Base-by-base conservation (phyloP, 352 stramenopile genomes). In the Phytophthora cactorum region DNA sequence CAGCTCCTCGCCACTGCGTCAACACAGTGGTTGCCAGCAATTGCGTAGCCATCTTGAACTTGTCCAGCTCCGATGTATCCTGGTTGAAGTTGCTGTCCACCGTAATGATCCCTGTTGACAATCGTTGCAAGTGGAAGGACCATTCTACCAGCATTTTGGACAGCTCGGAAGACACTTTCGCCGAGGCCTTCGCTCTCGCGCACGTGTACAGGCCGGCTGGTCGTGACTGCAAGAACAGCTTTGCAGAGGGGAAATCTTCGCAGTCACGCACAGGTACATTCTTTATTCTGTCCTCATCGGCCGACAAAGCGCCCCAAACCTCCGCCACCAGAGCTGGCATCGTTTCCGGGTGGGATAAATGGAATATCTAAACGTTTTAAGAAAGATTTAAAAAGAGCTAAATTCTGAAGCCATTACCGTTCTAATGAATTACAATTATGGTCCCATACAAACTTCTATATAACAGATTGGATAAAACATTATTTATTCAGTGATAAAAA, bases 171-270 rank as follows among this genome's bases (percentile, higher is more conserved):
- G 44, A 58, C 27, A 11, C 6, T 25, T 59, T 34, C 4, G 46
- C 46, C 7, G n/a, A 52, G 41, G 17, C 32, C 29, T 70, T 67
- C 5, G 76, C 78, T 59, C 83, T 70, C n/a, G 70, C 75, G 38
- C 83, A 91, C 25, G 85, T 88, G 74, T 92, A 93, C 45, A 90
- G 75, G 46, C 85, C 85, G 6, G 51, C 25, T 25, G 83, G 77
- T 8, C 67, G 70, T 17, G 78, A 71, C 38, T 81, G 49, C 34
- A 93, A 60, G 47, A 92, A 90, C 28, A 47, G 49, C 64, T 86
- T 91, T 1, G 81, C 68, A 22, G 62, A 80, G n/a, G 56, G n/a
- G 9, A 72, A 28, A 6, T 78, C 69, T 25, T 52, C 29, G 50
- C 50, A 56, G 27, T 28, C n/a, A 2, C 17, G 29, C 28, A 66